Evolutionary conservation across 441 rosid species (phyloP), one percentile per base, ranked within the genome.

Genomic region (Francoa sonchifolia): DNA sequence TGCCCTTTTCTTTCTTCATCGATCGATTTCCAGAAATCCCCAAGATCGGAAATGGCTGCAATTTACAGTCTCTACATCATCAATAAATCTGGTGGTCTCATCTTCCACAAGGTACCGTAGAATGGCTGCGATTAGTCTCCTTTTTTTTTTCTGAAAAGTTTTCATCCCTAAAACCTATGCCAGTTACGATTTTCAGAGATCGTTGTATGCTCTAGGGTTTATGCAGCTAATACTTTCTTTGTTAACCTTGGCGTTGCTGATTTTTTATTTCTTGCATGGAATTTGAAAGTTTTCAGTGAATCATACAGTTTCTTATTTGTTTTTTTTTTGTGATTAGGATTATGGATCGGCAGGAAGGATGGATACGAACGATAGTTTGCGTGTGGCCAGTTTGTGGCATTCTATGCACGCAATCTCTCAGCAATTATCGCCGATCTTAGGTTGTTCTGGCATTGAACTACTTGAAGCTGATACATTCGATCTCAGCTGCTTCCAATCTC

Each of bases 351-450:
- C 79, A 38, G 88, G 96, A 49, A 68, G 87, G 21, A 80, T 83
- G 97, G 93, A 88, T 58, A 81, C 95, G 5, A 88, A 83, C 63
- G 95, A 88, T 57, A 83, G 95, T 67, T 65, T 88, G 62, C 61
- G 95, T 50, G 93, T 88, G 60, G 97, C 97, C 9, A 80, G 93
- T 72, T 68, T 88, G 48, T 83, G 93, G 97, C 93, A 88, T 58
- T 88, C 93, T 1, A 83, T 88, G 95, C 95, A 83, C 60, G 97
- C 97, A 23, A 88, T 88, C 55, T 88, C 93, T 19, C 97, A 88
- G 63, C 97, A 88, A 68, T 65, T 88, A 38, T 88, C 93, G 14
- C 97, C 95, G 12, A 69, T 62, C 2, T 44, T 72, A 39, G 84
- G 87, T 1, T 88, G 95, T 66, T 53, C 74, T 16, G 95, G 95